phyloP scores from a whole-genome alignment of 495 filamentous ascomycete genomes.

The Tirmania nivea region DNA sequence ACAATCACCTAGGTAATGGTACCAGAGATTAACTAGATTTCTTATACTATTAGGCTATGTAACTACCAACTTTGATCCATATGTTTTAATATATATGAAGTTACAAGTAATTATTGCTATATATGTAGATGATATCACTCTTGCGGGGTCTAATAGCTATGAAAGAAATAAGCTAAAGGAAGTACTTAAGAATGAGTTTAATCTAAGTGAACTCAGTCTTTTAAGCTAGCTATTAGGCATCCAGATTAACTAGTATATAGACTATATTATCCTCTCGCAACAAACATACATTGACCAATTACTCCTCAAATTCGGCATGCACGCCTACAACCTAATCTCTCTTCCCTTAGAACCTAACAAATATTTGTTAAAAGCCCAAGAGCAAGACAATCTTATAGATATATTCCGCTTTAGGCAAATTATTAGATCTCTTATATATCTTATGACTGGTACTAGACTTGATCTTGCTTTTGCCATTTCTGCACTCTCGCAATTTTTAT shows the following conservation, averaged over 20 bases:
- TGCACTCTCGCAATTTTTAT: constrained; percentile 2
- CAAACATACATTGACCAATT: constrained; percentile 1
- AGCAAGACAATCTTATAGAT: neutral
- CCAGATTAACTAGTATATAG: neutral
- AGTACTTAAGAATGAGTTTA: neutral
- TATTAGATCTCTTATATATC: constrained; percentile 5
- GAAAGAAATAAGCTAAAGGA: neutral
- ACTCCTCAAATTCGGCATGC: neutral
- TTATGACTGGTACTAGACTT: constrained; percentile 4
- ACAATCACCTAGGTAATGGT: constrained; percentile 9
- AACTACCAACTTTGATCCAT: no score
- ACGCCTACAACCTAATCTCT: neutral
- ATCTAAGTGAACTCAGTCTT: neutral
- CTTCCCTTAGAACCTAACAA: neutral
- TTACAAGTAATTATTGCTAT: no score
- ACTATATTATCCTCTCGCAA: neutral
- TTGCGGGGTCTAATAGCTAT: constrained; percentile 1
- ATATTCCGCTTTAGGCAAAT: neutral
- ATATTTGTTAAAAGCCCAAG: no score
- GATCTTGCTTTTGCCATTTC: constrained; percentile 5
- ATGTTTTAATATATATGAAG: no score
- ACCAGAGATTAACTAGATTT: constrained; percentile 1
- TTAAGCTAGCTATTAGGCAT: neutral
- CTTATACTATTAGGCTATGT: no score
- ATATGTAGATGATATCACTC: constrained; percentile 1